These are phyloP conservation scores for Cladorrhinum sp. DNA, from an alignment of 2,329 filamentous ascomycete species.

Conservation along the genomic window DNA sequence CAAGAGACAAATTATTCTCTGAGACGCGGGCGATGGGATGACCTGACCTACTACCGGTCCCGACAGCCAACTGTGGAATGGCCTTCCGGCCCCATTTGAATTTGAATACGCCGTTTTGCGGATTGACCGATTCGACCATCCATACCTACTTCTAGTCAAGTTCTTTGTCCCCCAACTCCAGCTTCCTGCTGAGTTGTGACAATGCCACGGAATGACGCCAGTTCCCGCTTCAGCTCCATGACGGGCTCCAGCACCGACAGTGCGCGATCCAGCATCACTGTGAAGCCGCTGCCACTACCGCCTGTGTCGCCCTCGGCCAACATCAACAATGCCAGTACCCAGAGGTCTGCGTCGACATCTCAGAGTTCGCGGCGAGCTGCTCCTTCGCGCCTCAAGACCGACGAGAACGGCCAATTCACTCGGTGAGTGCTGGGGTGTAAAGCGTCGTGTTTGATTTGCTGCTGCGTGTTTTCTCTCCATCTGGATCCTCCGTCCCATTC, in stretches of 20 bases:
- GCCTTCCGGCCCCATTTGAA: background rate
- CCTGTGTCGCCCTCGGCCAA: conserved; percentile 24
- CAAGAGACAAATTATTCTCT: background rate
- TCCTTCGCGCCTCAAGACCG: conserved; percentile 54
- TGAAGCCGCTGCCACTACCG: conserved; percentile 45
- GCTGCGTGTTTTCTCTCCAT: conserved; percentile 1
- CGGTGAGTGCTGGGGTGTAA: conserved; percentile 32
- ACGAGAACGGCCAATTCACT: conserved; percentile 46
- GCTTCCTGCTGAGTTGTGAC: conserved; percentile 37
- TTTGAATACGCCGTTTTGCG: conserved; percentile 1
- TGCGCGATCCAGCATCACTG: conserved; percentile 64
- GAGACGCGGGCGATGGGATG: background rate
- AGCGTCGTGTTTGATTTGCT: conserved; percentile 3
- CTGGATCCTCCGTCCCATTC: background rate
- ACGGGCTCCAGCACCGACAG: conserved; percentile 66
- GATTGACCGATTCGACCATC: background rate
- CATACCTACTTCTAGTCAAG: background rate
- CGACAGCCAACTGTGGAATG: background rate
- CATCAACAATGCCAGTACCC: conserved; percentile 21
- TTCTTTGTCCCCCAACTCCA: conserved; percentile 21
- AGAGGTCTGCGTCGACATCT: conserved; percentile 17
- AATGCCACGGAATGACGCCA: conserved; percentile 67
- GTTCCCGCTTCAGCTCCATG: conserved; percentile 62
- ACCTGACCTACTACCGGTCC: background rate
- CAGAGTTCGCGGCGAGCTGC: conserved; percentile 35